Evolutionary conservation across 257 asterid species (phyloP).

Genomic region (Solanum okadae): DNA sequence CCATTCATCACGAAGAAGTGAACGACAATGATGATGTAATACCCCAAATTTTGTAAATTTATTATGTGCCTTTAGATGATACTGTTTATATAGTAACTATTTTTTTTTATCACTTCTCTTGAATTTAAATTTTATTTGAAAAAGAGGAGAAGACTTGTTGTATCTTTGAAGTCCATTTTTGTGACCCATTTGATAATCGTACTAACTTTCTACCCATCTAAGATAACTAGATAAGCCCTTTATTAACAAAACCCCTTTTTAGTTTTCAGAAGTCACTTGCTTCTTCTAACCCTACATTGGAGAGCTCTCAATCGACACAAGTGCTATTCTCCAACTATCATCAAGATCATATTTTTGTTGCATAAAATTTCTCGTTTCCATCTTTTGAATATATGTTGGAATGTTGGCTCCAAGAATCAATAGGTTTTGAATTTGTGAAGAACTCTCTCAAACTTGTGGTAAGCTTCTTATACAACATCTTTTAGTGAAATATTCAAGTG

Average conservation of each 20-base stretch:
- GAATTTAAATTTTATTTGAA: neutral
- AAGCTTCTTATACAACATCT: neutral
- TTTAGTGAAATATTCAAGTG: neutral
- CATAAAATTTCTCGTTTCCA: neutral
- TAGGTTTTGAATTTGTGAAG: neutral
- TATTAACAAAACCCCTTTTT: neutral
- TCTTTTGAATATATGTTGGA: neutral
- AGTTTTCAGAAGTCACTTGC: neutral
- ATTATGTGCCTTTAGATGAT: neutral
- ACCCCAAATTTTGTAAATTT: neutral
- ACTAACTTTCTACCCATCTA: neutral
- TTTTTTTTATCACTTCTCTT: neutral
- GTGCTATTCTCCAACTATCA: neutral
- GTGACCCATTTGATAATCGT: constrained; percentile 14
- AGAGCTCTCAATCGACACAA: neutral
- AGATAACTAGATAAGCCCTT: neutral
- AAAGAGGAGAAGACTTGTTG: neutral
- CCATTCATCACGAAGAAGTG: constrained; percentile 99
- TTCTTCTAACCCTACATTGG: neutral
- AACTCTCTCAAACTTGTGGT: neutral
- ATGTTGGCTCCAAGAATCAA: neutral
- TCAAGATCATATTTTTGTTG: neutral
- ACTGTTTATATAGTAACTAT: neutral
- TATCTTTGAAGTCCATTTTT: constrained; percentile 55
- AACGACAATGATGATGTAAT: constrained; percentile 52